Conservation (phyloP, 192 early-diverging fungal species). For the Chytriomyces confervae region DNA sequence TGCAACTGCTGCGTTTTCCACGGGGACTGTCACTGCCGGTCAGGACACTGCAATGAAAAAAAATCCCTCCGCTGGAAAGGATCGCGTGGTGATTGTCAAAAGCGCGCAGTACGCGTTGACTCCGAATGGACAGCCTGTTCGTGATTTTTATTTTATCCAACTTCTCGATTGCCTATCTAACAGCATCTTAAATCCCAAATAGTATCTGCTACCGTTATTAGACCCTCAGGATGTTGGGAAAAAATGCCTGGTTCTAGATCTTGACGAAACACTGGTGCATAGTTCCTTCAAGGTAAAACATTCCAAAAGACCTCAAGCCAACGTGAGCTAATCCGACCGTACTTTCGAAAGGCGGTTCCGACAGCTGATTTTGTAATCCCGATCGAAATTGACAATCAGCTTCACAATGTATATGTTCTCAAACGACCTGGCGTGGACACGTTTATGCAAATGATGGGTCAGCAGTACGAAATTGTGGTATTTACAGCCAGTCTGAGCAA, state of each 20-base stretch:
- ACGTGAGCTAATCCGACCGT: not conserved
- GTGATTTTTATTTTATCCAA: not conserved
- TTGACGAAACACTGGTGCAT: constrained; percentile 98
- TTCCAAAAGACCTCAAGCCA: not conserved
- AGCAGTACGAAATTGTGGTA: constrained; percentile 91
- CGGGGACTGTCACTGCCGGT: not conserved
- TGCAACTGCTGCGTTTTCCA: not conserved
- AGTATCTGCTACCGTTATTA: constrained; percentile 70
- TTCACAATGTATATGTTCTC: constrained; percentile 94
- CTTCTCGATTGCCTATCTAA: not conserved
- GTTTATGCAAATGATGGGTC: constrained; percentile 84
- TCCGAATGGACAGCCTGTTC: not conserved
- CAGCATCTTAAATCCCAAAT: not conserved
- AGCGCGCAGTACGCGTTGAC: not conserved
- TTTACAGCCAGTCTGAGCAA: constrained; percentile 91
- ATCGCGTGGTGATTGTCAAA: not conserved
- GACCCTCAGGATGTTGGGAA: constrained; percentile 68
- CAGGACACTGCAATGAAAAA: not conserved
- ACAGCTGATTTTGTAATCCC: constrained; percentile 91
- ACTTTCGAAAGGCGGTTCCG: constrained; percentile 56
- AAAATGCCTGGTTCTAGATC: constrained; percentile 95
- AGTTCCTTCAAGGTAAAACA: constrained; percentile 80
- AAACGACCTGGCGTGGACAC: constrained; percentile 96
- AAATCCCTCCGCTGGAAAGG: not conserved
- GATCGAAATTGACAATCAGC: constrained; percentile 87